Percentiles rank a stretch among this genome's conserved stretches.
phyloP scores from a whole-genome alignment of 441 rosid genomes.

The Adansonia gregorii region DNA sequence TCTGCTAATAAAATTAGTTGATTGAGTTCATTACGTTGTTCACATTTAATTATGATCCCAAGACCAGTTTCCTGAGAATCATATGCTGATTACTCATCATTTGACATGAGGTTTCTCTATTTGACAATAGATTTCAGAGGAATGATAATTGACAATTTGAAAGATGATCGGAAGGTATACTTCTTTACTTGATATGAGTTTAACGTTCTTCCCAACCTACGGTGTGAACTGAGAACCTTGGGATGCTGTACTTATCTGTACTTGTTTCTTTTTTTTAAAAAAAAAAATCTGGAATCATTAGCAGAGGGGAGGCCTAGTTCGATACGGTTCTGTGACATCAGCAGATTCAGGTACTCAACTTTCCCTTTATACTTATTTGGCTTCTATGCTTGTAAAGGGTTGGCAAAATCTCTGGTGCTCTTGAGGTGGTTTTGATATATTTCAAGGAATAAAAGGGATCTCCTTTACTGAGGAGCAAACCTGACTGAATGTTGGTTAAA shows the following conservation, averaged over 20 bases:
- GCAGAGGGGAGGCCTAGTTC: conserved; percentile 55
- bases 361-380: not conserved
- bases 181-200: not conserved
- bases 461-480: too few relatives aligned
- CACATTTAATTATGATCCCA: not conserved
- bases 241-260: conserved; percentile 20
- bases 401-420: not conserved
- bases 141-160: conserved; percentile 59
- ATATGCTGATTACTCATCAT: not conserved
- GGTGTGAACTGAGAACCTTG: conserved; percentile 18
- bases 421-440: not conserved
- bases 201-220: not conserved
- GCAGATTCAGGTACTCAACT: conserved; percentile 51
- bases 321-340: conserved; percentile 64
- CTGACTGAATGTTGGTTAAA: too few relatives aligned
- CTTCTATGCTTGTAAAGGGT: not conserved
- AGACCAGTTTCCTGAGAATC: not conserved
- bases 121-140: conserved; percentile 57
- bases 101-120: conserved; percentile 1
- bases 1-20: not conserved
- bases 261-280: conserved; percentile 7
- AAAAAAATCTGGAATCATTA: conserved; percentile 7
- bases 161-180: conserved; percentile 62
- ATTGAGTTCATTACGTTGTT: not conserved
- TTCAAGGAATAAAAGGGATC: not conserved